A percentile compares a stretch with the other conserved stretches of the same genome.
These are phyloP conservation scores for Pyrenophora graminea DNA, from an alignment of 2,329 filamentous ascomycete species.

Conservation along the genomic window DNA sequence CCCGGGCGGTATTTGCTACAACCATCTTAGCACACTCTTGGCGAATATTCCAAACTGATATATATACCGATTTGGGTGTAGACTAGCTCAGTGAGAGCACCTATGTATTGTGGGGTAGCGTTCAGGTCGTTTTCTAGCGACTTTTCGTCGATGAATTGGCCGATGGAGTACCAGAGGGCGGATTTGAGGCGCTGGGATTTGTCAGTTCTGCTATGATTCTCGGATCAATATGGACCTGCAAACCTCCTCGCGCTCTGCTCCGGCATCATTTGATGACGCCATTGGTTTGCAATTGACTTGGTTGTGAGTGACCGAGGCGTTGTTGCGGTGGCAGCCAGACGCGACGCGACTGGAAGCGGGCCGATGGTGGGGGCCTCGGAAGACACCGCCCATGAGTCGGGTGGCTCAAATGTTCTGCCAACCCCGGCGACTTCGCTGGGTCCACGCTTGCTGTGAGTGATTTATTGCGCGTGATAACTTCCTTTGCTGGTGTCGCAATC, in stretches of 20 bases:
- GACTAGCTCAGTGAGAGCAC: constrained; percentile 73
- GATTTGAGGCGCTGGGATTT: constrained; percentile 53
- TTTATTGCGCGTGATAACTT: constrained; percentile 10
- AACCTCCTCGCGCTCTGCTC: constrained; percentile 41
- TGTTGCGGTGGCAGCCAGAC: constrained; percentile 9
- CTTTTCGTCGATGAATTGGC: constrained; percentile 80
- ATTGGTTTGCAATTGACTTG: constrained; percentile 15
- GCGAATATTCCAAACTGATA: not conserved
- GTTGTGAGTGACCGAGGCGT: not conserved
- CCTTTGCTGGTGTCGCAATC: not conserved
- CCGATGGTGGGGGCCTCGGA: constrained; percentile 17
- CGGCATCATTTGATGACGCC: constrained; percentile 32
- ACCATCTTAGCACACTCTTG: constrained; percentile 1
- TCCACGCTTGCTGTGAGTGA: constrained; percentile 13
- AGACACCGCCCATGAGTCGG: constrained; percentile 11
- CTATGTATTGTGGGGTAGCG: constrained; percentile 90
- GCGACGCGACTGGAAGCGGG: constrained; percentile 24
- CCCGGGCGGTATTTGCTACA: constrained; percentile 51
- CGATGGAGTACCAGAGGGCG: constrained; percentile 49
- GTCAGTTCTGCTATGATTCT: not conserved
- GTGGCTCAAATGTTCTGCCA: constrained; percentile 7
- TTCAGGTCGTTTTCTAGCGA: constrained; percentile 74
- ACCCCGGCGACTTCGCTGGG: not conserved
- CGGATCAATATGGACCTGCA: too few species aligned
- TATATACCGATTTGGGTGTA: constrained; percentile 80